Evolutionary conservation across 768 basidiomycete genomes (phyloP).

Genomic region (Suillus cothurnatus): DNA sequence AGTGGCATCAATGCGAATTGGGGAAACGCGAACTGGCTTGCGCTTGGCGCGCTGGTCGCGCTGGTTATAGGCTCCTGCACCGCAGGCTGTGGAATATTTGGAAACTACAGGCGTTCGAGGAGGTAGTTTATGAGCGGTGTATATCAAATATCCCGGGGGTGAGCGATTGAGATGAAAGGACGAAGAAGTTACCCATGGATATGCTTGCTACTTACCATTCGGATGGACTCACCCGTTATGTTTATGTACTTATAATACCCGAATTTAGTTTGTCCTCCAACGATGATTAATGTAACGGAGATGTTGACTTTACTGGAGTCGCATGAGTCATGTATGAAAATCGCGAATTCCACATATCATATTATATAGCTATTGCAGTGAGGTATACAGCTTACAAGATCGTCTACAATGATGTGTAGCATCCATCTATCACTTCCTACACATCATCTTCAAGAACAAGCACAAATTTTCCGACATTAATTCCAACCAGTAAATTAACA

Average conservation of each 20-base stretch:
- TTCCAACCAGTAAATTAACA: conserved; percentile 36
- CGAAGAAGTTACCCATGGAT: background rate
- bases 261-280: background rate
- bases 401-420: background rate
- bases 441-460: conserved; percentile 14
- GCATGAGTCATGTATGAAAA: background rate
- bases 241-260: background rate
- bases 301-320: background rate
- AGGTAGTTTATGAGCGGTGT: conserved; percentile 7
- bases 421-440: background rate
- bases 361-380: background rate
- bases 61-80: conserved; percentile 69
- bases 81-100: conserved; percentile 65
- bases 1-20: conserved; percentile 52
- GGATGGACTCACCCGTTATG: background rate
- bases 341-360: background rate
- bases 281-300: too few relatives aligned
- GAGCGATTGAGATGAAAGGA: background rate
- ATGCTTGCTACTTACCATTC: background rate
- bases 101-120: conserved; percentile 51
- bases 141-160: background rate
- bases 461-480: conserved; percentile 34
- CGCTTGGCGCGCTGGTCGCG: conserved; percentile 70
- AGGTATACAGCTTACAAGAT: background rate
- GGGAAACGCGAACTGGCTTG: conserved; percentile 85